phyloP scores from a whole-genome alignment of 805 yeast genomes.

The Zygosaccharomyces lentus region DNA sequence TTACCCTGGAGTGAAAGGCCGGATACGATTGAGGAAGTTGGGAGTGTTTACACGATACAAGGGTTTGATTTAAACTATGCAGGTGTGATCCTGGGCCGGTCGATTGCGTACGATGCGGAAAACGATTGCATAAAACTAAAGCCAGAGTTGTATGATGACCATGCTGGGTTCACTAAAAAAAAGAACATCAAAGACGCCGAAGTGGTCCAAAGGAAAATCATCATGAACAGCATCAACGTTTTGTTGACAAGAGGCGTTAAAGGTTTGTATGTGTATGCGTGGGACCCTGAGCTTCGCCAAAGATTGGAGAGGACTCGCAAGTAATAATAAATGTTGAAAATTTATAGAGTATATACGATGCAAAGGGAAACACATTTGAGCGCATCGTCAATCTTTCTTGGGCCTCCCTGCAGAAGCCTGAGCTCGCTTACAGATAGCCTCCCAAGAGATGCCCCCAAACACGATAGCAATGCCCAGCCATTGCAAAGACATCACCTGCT shows the following conservation, averaged over 20 bases:
- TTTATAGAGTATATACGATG: slow-evolving; percentile 3
- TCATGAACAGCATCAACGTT: slow-evolving; percentile 44
- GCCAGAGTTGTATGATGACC: slow-evolving; percentile 42
- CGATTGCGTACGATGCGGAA: slow-evolving; percentile 38
- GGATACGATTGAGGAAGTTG: slow-evolving; percentile 46
- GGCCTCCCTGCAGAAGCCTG: background rate
- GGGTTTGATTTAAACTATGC: slow-evolving; percentile 47
- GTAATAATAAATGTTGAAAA: background rate
- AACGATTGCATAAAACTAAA: slow-evolving; percentile 35
- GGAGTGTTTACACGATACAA: slow-evolving; percentile 46
- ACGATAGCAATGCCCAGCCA: slow-evolving; percentile 79
- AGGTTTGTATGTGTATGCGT: slow-evolving; percentile 42
- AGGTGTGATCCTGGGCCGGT: slow-evolving; percentile 44
- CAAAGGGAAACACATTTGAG: background rate
- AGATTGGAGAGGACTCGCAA: slow-evolving; percentile 27
- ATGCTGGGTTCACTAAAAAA: slow-evolving; percentile 44
- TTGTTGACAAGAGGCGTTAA: slow-evolving; percentile 44
- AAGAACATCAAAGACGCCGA: slow-evolving; percentile 38
- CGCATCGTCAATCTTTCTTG: background rate
- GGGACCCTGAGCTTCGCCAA: slow-evolving; percentile 39
- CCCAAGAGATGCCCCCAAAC: slow-evolving; percentile 80
- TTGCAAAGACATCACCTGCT: slow-evolving; percentile 55
- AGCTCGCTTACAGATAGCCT: slow-evolving; percentile 50
- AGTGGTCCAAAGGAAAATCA: slow-evolving; percentile 38
- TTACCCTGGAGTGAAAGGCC: slow-evolving; percentile 45